Evolutionary conservation across 306 rosid species (phyloP).

Genomic region (Castanospermum australe): DNA sequence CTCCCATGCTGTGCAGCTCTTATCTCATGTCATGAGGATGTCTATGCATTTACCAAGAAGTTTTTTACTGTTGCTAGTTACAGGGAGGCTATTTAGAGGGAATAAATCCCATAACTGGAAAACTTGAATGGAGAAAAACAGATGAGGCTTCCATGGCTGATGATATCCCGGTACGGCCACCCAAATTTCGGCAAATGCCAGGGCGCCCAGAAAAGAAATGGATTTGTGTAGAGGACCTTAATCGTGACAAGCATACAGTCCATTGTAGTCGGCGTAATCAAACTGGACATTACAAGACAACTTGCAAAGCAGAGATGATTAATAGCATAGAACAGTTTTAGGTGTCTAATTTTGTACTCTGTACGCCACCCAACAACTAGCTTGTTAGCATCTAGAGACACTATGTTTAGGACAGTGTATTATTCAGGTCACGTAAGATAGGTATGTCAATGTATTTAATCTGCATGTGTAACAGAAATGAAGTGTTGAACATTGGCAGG

Average conservation of each 20-base stretch:
- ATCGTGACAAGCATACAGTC: slow-evolving; percentile 83
- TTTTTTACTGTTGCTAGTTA: slow-evolving; percentile 72
- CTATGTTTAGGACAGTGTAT: slow-evolving; percentile 23
- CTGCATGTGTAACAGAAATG: slow-evolving; percentile 18
- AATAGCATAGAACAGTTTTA: slow-evolving; percentile 68
- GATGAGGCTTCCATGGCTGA: slow-evolving; percentile 46
- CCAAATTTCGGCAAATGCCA: slow-evolving; percentile 80
- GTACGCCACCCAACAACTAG: slow-evolving; percentile 29
- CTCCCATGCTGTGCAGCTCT: slow-evolving; percentile 94
- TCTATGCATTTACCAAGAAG: slow-evolving; percentile 58
- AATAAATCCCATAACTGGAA: slow-evolving; percentile 54
- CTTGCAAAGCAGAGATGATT: slow-evolving; percentile 73
- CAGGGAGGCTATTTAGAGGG: slow-evolving; percentile 56
- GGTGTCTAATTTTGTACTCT: slow-evolving; percentile 42
- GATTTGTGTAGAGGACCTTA: slow-evolving; percentile 69
- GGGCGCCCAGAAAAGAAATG: slow-evolving; percentile 89
- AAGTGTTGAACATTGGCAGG: slow-evolving; percentile 17
- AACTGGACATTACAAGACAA: slow-evolving; percentile 93
- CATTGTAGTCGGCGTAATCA: slow-evolving; percentile 89
- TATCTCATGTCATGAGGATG: slow-evolving; percentile 72
- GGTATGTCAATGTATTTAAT: slow-evolving; percentile 25
- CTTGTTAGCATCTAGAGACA: slow-evolving; percentile 25
- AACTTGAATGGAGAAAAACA: slow-evolving; percentile 54
- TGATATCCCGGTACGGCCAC: slow-evolving; percentile 58
- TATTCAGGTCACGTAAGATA: slow-evolving; percentile 38